Evolutionary conservation across 352 stramenopile species (phyloP), one percentile per base, ranked within the genome.

Genomic region (Globisporangium takayamanum): DNA sequence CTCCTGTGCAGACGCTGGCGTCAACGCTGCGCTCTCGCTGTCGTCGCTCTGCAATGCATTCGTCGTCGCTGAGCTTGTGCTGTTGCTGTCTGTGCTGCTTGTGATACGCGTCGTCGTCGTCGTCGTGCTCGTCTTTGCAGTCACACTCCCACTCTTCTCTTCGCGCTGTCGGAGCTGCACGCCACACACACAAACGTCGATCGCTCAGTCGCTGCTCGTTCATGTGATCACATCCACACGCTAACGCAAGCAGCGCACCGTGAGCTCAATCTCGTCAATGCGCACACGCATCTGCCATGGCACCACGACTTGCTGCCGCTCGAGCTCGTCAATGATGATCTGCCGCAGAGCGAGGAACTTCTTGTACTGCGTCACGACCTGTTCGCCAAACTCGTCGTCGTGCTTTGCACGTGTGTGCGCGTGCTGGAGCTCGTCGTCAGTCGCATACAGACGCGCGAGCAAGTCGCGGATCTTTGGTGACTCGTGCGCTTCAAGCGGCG

Each of bases 231-330:
- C 46, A 45, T 54, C 42, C 37, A 47, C 78, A 39, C 33, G 28
- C 5, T 6, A 6, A 22, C 20, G 15, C 44, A 49, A 18, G 25
- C 6, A 15, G n/a, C 51, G 30, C 48, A 94, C 84, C 69, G 84
- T 91, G 42, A 89, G 70, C 53, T 94, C 84, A 11, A 94, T 69
- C 53, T 92, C 84, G 58, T 92, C 80, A 58, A 92, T 88, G 51
- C 80, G 85, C 76, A 87, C 75, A 28, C 74, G 74, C 57, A 89
- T 57, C 50, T 89, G 77, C 79, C 77, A 89, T 5, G 79, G 77
- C 25, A 89, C 77, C 33, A 59, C 50, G 36, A 82, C 67, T 12
- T 73, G 33, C 47, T 72, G 62, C 30, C 60, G 62, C 54, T 87
- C 57, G 28, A 89, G 59, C 63, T 73, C 67, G 5, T 42, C 56